Base-by-base conservation (phyloP, 176 grass and related monocot species). In the Thinopyrum elongatum region DNA sequence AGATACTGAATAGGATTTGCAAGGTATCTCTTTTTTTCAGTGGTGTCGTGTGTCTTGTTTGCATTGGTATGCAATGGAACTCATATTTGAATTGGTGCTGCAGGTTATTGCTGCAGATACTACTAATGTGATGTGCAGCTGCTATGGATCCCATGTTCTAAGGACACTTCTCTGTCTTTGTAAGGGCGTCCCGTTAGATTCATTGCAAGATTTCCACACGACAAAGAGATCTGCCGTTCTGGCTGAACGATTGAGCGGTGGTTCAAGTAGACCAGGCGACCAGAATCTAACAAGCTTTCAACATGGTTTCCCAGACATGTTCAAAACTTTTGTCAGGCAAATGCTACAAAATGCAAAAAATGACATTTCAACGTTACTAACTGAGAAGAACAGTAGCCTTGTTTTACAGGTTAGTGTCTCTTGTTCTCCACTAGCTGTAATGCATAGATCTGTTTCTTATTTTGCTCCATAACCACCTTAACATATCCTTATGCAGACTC, bases 111-210 rank as follows among this genome's bases (percentile, higher is more conserved):
- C 67, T 91, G 38, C 65, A 63, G 92, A 95, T 86, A 79, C 82
- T 84, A 73, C 84, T 47, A 92, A 80, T 81, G 86, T 95, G 81
- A 94, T 98, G 93, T 86, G 74, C 82, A 92, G 88, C 79, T 87
- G 86, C 31, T 95, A 95, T 77, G 93, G 96, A 31, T 98, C 96
- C 51, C 96, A 98, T 90, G 96, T 95, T 80, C 87, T 95, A 77
- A 90, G 93, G 53, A 94, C 86, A 33, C 93, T 98, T 79, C 91
- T 94, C 63, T 98, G 93, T 80, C 88, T 98, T 84, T 92, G 90
- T 92, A 95, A 95, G 81, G 96, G 92, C 34, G 88, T 98, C 75
- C 90, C 88, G 7, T 63, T 89, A 80, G 90, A 92, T 6, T 83
- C 80, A 57, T 84, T 95, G 12, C 84, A 91, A 89, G 82, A 92